Percentiles rank a stretch among this genome's conserved stretches.
phyloP scores from a whole-genome alignment of 2,329 filamentous ascomycete genomes.

The Cercospora sp. region DNA sequence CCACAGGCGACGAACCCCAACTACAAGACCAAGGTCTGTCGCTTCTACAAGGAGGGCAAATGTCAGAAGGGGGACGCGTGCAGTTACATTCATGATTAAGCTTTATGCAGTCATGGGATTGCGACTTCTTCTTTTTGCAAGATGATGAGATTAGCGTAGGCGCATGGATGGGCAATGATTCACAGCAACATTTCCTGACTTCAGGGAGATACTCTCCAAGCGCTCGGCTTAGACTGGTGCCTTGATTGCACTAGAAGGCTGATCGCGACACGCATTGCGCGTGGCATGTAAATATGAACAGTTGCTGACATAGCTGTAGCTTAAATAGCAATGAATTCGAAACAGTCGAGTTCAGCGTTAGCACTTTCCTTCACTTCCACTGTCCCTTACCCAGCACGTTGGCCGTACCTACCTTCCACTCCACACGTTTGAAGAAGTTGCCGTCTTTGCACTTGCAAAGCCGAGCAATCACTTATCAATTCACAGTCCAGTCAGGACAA shows the following conservation, averaged over 20 bases:
- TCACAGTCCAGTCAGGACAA: neutral
- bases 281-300: neutral
- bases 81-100: conserved; percentile 36
- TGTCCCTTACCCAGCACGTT: neutral
- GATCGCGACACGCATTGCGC: neutral
- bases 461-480: neutral
- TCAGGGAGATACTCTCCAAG: neutral
- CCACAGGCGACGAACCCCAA: conserved; percentile 29
- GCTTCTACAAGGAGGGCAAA: conserved; percentile 55
- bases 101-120: neutral
- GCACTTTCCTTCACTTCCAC: neutral
- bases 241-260: neutral
- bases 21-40: conserved; percentile 46
- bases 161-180: neutral
- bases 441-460: neutral
- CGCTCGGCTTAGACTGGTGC: neutral
- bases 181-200: neutral
- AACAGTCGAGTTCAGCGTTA: neutral
- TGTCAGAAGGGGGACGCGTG: conserved; percentile 49
- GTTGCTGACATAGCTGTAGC: neutral
- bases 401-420: neutral
- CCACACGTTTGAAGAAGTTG: neutral
- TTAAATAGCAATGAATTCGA: neutral
- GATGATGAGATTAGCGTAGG: conserved; percentile 19
- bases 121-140: neutral